phyloP scores from a whole-genome alignment of 2,329 filamentous ascomycete genomes.

The Emmonsiellopsis sp. region DNA sequence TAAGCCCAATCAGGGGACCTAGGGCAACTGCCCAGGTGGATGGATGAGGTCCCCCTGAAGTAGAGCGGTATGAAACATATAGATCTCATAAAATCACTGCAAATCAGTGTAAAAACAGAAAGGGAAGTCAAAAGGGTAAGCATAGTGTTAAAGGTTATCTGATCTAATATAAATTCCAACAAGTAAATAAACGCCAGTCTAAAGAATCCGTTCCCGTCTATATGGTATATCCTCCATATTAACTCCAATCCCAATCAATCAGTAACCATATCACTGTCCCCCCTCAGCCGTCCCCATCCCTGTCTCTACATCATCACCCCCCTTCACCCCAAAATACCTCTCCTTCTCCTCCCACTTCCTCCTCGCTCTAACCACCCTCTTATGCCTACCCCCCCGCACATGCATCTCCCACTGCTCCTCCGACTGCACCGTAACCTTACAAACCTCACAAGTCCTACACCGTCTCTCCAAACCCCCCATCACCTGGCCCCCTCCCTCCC shows the following conservation, averaged over 20 bases:
- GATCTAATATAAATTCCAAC: too few relatives aligned
- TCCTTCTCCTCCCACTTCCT: conserved; percentile 23
- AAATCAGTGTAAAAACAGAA: too few relatives aligned
- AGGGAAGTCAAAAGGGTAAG: too few relatives aligned
- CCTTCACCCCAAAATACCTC: conserved; percentile 20
- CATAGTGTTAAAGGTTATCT: too few relatives aligned
- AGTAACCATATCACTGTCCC: neutral
- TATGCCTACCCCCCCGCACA: conserved; percentile 48
- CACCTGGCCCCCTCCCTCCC: neutral
- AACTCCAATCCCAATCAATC: neutral
- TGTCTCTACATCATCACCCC: neutral
- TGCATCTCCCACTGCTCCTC: conserved; percentile 43
- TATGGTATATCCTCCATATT: too few relatives aligned
- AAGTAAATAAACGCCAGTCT: too few relatives aligned
- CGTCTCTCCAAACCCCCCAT: neutral
- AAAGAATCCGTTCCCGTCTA: neutral
- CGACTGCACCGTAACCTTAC: conserved; percentile 46
- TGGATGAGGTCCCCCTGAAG: too few relatives aligned
- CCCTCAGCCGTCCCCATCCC: neutral
- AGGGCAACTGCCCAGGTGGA: too few relatives aligned
- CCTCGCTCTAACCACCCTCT: conserved; percentile 39
- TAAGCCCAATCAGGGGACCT: too few relatives aligned
- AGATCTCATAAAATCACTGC: too few relatives aligned
- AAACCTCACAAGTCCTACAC: conserved; percentile 57
- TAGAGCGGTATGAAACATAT: too few relatives aligned